Evolutionary conservation across 2,329 filamentous ascomycete species (phyloP), one percentile per base, ranked within the genome.

Genomic region (Colletotrichum chrysophilum): DNA sequence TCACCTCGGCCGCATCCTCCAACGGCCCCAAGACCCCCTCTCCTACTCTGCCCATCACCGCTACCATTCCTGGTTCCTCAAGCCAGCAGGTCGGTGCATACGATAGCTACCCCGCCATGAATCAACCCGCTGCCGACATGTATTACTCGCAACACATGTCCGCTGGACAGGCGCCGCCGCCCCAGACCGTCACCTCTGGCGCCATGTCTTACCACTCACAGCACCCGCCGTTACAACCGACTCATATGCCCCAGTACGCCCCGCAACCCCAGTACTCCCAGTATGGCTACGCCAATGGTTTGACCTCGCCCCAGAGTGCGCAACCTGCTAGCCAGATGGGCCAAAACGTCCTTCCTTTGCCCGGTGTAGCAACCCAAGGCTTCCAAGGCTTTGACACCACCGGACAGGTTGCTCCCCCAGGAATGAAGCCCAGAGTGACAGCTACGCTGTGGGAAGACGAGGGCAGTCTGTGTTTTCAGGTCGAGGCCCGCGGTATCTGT

Each of bases 361-460:
- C 94, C 70, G 87, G 94, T 75, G 86, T 89, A 21, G 81, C 85
- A 70, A 88, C 87, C 79, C 86, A 91, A 61, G 86, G 85, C 24
- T 96, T 94, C 82, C 83, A 86, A 70, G 87, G 88, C 5, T 92
- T 92, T 78, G 97, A 98, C 83, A 94, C 93, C 9, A 97, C 95
- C n/a, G 97, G 97, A 10, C 97, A 98, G 84, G 88, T 98, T 75
- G 95, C 96, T 21, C 97, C 97, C 10, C 94, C 95, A 4, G 96
- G 96, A 34, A 97, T 98, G 92, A 98, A 98, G 87, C 97, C 97
- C 24, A 91, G 96, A 77, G 97, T 99, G 32, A 98, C 97, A 6
- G 97, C 97, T 10, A 99, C 97, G 0, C 85, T 99, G 28, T 99
- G 97, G 97, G 97, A 98, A 87, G 97, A 99, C 79, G 97, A 99